Evolutionary conservation across 106 monocot species (phyloP).

Genomic region (Gastrodia elata): DNA sequence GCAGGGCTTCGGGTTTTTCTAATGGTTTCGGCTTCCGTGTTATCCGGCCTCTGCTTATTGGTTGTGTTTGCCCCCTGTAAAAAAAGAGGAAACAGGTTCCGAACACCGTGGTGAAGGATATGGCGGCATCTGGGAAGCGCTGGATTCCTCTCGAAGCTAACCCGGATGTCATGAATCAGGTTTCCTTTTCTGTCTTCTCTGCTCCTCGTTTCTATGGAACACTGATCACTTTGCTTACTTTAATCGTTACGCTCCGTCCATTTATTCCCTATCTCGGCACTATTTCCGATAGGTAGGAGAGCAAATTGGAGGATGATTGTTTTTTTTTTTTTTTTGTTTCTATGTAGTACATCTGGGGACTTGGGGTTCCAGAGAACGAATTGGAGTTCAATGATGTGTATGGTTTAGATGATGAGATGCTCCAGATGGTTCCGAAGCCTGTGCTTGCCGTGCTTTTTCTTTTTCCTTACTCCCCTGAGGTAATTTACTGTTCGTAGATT

Average conservation of each 20-base stretch:
- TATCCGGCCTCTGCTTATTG: too few species aligned
- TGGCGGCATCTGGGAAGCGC: conserved; percentile 18
- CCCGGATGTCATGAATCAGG: conserved; percentile 39
- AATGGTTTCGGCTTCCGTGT: too few species aligned
- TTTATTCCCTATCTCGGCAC: not conserved
- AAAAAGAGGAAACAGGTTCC: too few species aligned
- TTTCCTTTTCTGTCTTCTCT: not conserved
- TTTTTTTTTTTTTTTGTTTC: not conserved
- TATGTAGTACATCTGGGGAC: conserved; percentile 74
- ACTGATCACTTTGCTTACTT: not conserved
- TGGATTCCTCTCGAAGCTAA: conserved; percentile 39
- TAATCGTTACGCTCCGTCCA: not conserved
- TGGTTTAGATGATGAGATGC: conserved; percentile 72
- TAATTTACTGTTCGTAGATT: too few species aligned
- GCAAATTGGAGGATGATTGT: not conserved
- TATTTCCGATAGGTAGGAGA: not conserved
- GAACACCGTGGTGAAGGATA: too few species aligned
- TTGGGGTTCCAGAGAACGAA: conserved; percentile 67
- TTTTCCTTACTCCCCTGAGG: conserved; percentile 50
- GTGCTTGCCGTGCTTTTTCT: conserved; percentile 87
- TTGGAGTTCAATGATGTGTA: conserved; percentile 93
- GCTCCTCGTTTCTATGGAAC: not conserved
- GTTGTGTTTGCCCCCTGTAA: too few species aligned
- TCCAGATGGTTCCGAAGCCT: conserved; percentile 88
- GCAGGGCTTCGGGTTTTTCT: too few species aligned